phyloP scores from a whole-genome alignment of 2,329 filamentous ascomycete genomes.

The Diplodia intermedia region DNA sequence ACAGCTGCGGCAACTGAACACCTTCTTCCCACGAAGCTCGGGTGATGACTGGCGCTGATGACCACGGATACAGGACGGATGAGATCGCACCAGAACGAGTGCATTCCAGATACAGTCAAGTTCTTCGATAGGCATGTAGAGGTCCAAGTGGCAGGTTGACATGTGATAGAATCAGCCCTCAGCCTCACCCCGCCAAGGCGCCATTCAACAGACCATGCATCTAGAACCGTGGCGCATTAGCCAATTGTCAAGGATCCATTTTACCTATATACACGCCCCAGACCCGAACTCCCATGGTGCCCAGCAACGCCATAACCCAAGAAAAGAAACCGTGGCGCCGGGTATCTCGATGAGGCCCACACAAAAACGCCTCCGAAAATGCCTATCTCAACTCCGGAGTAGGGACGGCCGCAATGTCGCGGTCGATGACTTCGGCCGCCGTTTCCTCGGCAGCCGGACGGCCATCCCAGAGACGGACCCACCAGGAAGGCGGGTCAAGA shows the following conservation, averaged over 20 bases:
- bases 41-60: constrained; percentile 11
- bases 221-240: not conserved
- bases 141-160: not conserved
- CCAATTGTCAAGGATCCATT: constrained; percentile 1
- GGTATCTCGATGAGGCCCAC: constrained; percentile 18
- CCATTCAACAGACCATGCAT: not conserved
- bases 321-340: constrained; percentile 9
- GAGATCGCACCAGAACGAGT: no score
- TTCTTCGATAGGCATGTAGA: not conserved
- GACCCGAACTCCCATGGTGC: not conserved
- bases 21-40: not conserved
- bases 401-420: constrained; percentile 27
- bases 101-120: not conserved
- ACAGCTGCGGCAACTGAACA: not conserved
- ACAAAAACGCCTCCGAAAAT: constrained; percentile 11
- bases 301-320: not conserved
- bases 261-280: constrained; percentile 6
- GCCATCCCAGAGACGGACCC: constrained; percentile 80
- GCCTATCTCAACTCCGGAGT: constrained; percentile 27
- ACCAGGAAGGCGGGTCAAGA: constrained; percentile 88
- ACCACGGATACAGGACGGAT: not conserved
- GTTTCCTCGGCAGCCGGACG: constrained; percentile 35
- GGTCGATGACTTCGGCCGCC: constrained; percentile 27
- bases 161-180: constrained; percentile 8
- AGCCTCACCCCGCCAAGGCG: not conserved